Percentiles rank a stretch among this genome's conserved stretches.
These are phyloP conservation scores for Cyberlindnera saturnus DNA, from an alignment of 805 yeast genomes.

Conservation along the genomic window DNA sequence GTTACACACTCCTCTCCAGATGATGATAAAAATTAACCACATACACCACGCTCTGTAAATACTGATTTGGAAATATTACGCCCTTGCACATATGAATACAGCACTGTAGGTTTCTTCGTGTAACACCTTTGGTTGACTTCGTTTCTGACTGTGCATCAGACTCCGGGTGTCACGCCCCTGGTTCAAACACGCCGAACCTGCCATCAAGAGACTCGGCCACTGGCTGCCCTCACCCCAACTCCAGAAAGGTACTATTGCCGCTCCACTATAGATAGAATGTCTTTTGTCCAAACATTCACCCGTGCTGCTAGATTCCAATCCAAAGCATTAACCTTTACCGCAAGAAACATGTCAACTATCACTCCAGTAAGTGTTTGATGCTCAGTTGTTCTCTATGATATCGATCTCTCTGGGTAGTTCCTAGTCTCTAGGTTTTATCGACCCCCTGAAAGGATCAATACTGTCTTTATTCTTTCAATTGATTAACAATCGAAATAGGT, in stretches of 20 bases:
- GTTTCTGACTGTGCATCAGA: too few relatives aligned
- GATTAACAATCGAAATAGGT: slow-evolving; percentile 32
- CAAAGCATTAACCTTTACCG: slow-evolving; percentile 16
- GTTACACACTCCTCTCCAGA: slow-evolving; percentile 39
- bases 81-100: too few relatives aligned
- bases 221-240: too few relatives aligned
- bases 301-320: slow-evolving; percentile 20
- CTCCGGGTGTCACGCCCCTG: too few relatives aligned
- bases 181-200: too few relatives aligned
- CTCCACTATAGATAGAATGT: slow-evolving; percentile 10
- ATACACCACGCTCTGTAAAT: background rate
- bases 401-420: background rate
- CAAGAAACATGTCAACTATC: slow-evolving; percentile 27
- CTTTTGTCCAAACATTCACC: slow-evolving; percentile 19
- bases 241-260: too few relatives aligned
- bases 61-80: too few relatives aligned
- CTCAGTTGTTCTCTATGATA: background rate
- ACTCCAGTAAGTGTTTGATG: slow-evolving; percentile 28
- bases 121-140: too few relatives aligned
- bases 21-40: background rate
- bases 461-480: slow-evolving; percentile 14
- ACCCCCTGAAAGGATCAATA: slow-evolving; percentile 13
- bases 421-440: too few relatives aligned
- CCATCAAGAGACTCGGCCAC: too few relatives aligned
- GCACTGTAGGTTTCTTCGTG: too few relatives aligned